phyloP scores from a whole-genome alignment of 495 filamentous ascomycete genomes.

The Aspergillus nidulans region DNA sequence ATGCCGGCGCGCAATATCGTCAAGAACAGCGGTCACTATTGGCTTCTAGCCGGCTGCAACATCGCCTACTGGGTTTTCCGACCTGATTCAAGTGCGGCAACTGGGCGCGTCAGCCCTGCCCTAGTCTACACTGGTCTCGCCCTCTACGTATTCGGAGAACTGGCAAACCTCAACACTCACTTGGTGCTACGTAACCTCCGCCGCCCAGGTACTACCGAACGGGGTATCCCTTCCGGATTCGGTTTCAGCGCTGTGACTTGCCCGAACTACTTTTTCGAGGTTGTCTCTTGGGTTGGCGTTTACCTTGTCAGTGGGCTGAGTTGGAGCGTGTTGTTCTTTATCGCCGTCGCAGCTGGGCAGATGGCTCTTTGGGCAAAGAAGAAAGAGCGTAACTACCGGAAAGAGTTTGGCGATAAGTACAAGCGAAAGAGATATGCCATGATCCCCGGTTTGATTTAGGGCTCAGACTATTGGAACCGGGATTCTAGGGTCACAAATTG shows the following conservation, averaged over 20 bases:
- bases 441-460: constrained; percentile 62
- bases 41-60: constrained; percentile 75
- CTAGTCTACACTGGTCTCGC: constrained; percentile 60
- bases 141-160: constrained; percentile 70
- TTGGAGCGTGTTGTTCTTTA: constrained; percentile 69
- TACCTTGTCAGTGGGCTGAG: constrained; percentile 68
- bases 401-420: constrained; percentile 86
- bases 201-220: constrained; percentile 71
- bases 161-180: constrained; percentile 76
- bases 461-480: not conserved
- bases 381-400: constrained; percentile 86
- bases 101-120: constrained; percentile 32
- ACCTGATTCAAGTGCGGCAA: constrained; percentile 59
- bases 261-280: constrained; percentile 97
- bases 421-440: constrained; percentile 81
- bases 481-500: not conserved
- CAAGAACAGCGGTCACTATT: constrained; percentile 91
- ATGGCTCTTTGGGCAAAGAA: constrained; percentile 87
- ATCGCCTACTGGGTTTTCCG: constrained; percentile 82
- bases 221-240: constrained; percentile 80
- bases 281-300: constrained; percentile 77
- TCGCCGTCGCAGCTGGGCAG: constrained; percentile 58
- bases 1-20: constrained; percentile 86
- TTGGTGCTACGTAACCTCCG: constrained; percentile 69
- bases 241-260: constrained; percentile 88